A percentile compares a stretch with the other conserved stretches of the same genome.
These are phyloP conservation scores for Lactuca sativa DNA, from an alignment of 129 eudicot species.

Conservation along the genomic window DNA sequence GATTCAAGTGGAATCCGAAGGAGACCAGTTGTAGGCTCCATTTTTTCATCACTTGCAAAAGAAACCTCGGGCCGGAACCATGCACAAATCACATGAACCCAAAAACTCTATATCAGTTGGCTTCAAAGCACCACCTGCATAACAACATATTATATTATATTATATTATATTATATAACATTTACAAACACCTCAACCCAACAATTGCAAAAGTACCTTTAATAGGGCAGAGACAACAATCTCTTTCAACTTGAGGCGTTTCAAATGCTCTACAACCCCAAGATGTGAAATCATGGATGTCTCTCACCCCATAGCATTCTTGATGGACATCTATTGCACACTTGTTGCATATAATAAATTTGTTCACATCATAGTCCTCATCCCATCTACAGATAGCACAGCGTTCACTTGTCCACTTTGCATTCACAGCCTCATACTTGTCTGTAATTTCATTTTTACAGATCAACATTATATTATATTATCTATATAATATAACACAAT, in stretches of 20 bases:
- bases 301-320: slow-evolving; percentile 94
- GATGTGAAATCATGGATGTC: slow-evolving; percentile 74
- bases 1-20: slow-evolving; percentile 58
- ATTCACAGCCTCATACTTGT: slow-evolving; percentile 69
- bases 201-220: slow-evolving; percentile 43
- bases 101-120: slow-evolving; percentile 75
- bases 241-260: slow-evolving; percentile 69
- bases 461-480: too few species aligned
- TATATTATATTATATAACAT: slow-evolving; percentile 5
- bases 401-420: slow-evolving; percentile 94
- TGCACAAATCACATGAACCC: slow-evolving; percentile 97
- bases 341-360: slow-evolving; percentile 91
- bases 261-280: slow-evolving; percentile 99
- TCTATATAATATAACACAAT: too few species aligned
- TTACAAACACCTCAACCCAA: not conserved
- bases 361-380: slow-evolving; percentile 91
- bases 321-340: slow-evolving; percentile 95
- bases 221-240: slow-evolving; percentile 97
- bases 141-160: too few species aligned
- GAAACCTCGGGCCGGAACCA: slow-evolving; percentile 92
- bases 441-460: slow-evolving; percentile 30
- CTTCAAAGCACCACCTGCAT: slow-evolving; percentile 86
- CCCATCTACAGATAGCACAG: slow-evolving; percentile 98
- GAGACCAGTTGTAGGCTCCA: slow-evolving; percentile 96
- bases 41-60: slow-evolving; percentile 59